Base-by-base conservation (phyloP, 768 basidiomycete genomes). In the Xerocomus potaroensis region DNA sequence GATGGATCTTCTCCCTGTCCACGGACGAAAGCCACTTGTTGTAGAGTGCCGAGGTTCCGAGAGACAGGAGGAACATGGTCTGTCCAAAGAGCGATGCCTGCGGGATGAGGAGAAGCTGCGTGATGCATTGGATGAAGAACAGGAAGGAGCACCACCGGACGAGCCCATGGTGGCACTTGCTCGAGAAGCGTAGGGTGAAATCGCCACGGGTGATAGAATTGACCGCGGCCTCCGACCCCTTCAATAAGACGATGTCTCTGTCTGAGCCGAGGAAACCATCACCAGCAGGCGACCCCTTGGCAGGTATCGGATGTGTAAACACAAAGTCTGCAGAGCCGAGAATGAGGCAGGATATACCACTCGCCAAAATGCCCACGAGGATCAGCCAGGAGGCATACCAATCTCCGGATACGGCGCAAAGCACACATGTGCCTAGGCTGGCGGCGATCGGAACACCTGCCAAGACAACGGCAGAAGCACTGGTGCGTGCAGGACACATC, bases 41-140 rank as follows among this genome's bases (percentile, higher is more conserved):
- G 48, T 64, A 63, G 0, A 58, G 15, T 39, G 59, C 60, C 3
- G 66, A 67, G 3, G 57, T 48, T 9, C 54, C 57, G 0, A 68
- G 39, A 11, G 63, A 58, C 5, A 29, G 1, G 2, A 68, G 49
- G 51, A 68, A 68, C 58, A 68, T 51, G 44, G 58, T 23, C 41
- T 68, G 66, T 0, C 66, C 66, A 19, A 61, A 61, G 4, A 63
- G 41, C 3, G 54, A 50, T 1, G 57, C 60, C 46, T 62, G 60
- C 0, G 66, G 61, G 7, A 65, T 57, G 18, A 67, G 54, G 27
- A 67, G 40, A 2, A 67, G 55, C 41, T 67, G 66, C 9, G 46
- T n/a, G 18, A 64, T 32, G 24, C 53, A 55, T 45, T 67, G 66
- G 10, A 45, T 11, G n/a, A 45, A 27, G 26, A 64, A 51, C 5